Percentiles rank a stretch among this genome's conserved stretches.
These are phyloP conservation scores for Paramecium tetraurelia DNA, from an alignment of 73 alveolate genomes.

Conservation along the genomic window DNA sequence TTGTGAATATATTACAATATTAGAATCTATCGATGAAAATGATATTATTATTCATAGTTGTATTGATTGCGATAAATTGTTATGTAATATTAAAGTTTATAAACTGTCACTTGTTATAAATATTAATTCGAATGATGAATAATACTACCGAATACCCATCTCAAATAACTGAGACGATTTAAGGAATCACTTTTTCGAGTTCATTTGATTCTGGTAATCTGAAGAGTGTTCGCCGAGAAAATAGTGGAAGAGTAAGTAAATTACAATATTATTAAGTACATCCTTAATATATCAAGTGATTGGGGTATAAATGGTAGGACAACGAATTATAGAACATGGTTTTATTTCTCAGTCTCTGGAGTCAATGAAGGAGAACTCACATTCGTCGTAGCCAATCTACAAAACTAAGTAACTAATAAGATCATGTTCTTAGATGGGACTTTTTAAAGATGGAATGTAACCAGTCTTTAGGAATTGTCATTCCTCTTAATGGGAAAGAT, in stretches of 20 bases:
- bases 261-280: background rate
- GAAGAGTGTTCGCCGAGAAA: conserved; percentile 32
- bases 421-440: background rate
- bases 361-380: conserved; percentile 64
- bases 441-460: conserved; percentile 63
- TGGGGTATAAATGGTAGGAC: conserved; percentile 29
- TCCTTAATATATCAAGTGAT: conserved; percentile 35
- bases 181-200: conserved; percentile 40
- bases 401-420: conserved; percentile 38
- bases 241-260: background rate
- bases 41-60: background rate
- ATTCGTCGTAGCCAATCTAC: conserved; percentile 69
- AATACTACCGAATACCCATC: conserved; percentile 42
- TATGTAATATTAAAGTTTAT: background rate
- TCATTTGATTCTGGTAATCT: conserved; percentile 59
- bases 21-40: background rate
- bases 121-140: background rate
- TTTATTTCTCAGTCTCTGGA: conserved; percentile 77
- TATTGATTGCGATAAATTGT: background rate
- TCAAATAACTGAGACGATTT: conserved; percentile 30
- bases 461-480: conserved; percentile 38
- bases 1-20: background rate
- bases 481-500: conserved; percentile 52
- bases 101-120: background rate
- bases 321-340: conserved; percentile 78